Conservation (phyloP, 768 basidiomycete genomes). For the Lentinula sp. region DNA sequence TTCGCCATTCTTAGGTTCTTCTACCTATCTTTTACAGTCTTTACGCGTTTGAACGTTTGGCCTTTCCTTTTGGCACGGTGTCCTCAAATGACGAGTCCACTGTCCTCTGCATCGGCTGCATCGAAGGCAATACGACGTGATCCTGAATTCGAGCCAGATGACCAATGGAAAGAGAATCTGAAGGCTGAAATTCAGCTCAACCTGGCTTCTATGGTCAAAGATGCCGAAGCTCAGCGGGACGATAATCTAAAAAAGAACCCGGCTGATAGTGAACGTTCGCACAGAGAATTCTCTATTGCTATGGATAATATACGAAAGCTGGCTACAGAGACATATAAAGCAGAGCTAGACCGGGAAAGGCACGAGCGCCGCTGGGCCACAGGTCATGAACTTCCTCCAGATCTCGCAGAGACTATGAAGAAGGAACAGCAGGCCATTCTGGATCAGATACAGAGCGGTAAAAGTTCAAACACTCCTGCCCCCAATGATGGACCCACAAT, state of each 20-base stretch:
- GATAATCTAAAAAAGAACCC: constrained; percentile 41
- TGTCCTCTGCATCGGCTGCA: constrained; percentile 7
- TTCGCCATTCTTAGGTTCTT: neutral
- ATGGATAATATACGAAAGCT: constrained; percentile 38
- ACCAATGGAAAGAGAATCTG: constrained; percentile 6
- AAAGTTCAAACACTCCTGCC: neutral
- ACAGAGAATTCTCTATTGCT: constrained; percentile 28
- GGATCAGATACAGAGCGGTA: constrained; percentile 1
- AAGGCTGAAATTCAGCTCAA: constrained; percentile 1
- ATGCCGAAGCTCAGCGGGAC: constrained; percentile 51
- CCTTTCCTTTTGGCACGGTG: neutral
- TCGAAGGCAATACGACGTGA: neutral
- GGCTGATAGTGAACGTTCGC: constrained; percentile 29
- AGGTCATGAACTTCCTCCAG: constrained; percentile 18
- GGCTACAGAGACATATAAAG: constrained; percentile 40
- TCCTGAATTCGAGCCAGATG: neutral
- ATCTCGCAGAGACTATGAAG: constrained; percentile 1
- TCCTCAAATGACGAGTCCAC: neutral
- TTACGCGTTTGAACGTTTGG: neutral
- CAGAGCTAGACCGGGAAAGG: constrained; percentile 40
- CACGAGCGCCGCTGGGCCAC: constrained; percentile 44
- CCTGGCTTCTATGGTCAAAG: constrained; percentile 2
- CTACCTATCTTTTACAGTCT: neutral
- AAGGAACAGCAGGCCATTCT: constrained; percentile 7
- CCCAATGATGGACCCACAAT: neutral